Evolutionary conservation across 2,329 filamentous ascomycete genomes (phyloP), one percentile per base, ranked within the genome.

Genomic region (Colletotrichum musicola): DNA sequence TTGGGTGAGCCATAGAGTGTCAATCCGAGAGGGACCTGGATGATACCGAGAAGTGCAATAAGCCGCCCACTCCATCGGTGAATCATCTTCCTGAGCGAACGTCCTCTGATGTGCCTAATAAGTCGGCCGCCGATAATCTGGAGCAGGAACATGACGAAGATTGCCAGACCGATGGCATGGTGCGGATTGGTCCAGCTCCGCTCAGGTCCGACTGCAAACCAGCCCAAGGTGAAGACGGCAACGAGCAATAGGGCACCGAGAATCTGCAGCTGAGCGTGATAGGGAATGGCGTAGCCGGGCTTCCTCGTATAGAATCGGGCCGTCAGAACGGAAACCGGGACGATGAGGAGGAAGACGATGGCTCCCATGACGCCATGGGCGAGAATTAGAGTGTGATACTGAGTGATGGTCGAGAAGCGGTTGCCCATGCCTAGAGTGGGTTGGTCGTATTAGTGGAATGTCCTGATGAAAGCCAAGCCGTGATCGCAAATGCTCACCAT

Each of bases 1-100:
- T 92, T 89, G 5, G 96, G 95, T 35, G 95, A 97, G 6, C 96
- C 96, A 75, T 98, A 99, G 1, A 99, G 85, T 0, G 95, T 95
- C 54, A 99, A 84, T 0, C 96, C 96, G 0, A 99, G 85, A 0
- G 96, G 92, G 12, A 99, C 89, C 77, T 99, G 96, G 4, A 91
- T 87, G 72, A 98, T 90, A 0, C 93, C 96, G 4, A 99, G 84
- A 18, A 98, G 80, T 3, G 93, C 92, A 74, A 95, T 89, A 0
- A 88, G 82, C 65, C 95, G 86, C 18, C 96, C 96, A 18, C 93
- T 81, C 94, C 96, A 98, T 77, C 95, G 92, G 81, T 99, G 96
- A 49, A 98, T 79, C 85, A 92, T 85, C 44, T 85, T 79, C 20
- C 87, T 81, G 14, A 87, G 75, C 18, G 85, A 86, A 58, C 82